Conservation (phyloP, 2,329 filamentous ascomycete genomes). For the Amauroascus verrucosus region DNA sequence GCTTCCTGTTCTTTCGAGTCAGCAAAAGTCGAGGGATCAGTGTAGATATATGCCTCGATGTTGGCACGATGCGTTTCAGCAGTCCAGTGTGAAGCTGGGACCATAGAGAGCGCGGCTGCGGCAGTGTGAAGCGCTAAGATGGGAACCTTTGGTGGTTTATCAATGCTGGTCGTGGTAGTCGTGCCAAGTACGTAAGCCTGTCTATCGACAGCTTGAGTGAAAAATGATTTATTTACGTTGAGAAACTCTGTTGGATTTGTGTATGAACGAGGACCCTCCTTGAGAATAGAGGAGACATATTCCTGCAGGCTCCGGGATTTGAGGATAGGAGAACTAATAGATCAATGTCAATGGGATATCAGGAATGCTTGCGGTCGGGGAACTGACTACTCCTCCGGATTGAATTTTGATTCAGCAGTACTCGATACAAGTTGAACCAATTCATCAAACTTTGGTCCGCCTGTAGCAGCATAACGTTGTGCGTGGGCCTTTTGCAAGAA, state of each 20-base stretch:
- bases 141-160: constrained; percentile 19
- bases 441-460: constrained; percentile 35
- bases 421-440: constrained; percentile 31
- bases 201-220: constrained; percentile 32
- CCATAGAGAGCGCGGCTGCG: constrained; percentile 35
- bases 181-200: constrained; percentile 21
- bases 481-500: constrained; percentile 67
- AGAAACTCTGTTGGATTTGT: constrained; percentile 17
- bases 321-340: constrained; percentile 23
- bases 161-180: constrained; percentile 16
- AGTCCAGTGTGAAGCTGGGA: constrained; percentile 34
- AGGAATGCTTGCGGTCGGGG: background rate
- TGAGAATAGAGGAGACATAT: constrained; percentile 45
- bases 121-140: constrained; percentile 36
- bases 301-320: constrained; percentile 31
- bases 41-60: constrained; percentile 26
- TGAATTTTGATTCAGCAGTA: constrained; percentile 20
- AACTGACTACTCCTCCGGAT: constrained; percentile 25
- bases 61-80: constrained; percentile 32
- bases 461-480: constrained; percentile 37
- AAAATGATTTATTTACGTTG: constrained; percentile 25
- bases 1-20: constrained; percentile 21
- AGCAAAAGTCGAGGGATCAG: constrained; percentile 19
- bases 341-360: constrained; percentile 3
- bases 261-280: constrained; percentile 15